phyloP scores from a whole-genome alignment of 768 basidiomycete genomes.

The Crassisporium funariophilum region DNA sequence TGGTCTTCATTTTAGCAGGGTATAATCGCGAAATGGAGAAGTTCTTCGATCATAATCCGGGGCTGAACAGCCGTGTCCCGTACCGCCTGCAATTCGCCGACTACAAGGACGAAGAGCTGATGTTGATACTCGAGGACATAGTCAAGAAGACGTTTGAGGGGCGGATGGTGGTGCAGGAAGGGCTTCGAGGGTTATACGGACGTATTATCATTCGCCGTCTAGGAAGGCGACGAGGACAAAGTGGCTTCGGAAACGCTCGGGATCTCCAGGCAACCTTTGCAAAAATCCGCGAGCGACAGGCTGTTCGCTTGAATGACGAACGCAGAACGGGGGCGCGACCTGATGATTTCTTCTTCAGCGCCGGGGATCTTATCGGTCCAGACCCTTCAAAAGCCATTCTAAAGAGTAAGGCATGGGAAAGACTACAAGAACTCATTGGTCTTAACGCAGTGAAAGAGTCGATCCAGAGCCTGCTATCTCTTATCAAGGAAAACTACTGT shows the following conservation, averaged over 20 bases:
- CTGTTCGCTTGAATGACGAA: slow-evolving; percentile 45
- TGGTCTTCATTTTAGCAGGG: slow-evolving; percentile 73
- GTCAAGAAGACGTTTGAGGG: slow-evolving; percentile 50
- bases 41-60: slow-evolving; percentile 79
- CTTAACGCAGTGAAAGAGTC: slow-evolving; percentile 59
- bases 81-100: slow-evolving; percentile 60
- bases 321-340: slow-evolving; percentile 39
- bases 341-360: slow-evolving; percentile 52
- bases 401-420: slow-evolving; percentile 50
- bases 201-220: slow-evolving; percentile 63
- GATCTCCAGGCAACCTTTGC: slow-evolving; percentile 55
- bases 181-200: slow-evolving; percentile 51
- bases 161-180: slow-evolving; percentile 57
- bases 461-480: slow-evolving; percentile 46
- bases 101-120: slow-evolving; percentile 59
- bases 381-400: slow-evolving; percentile 53
- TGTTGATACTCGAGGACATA: slow-evolving; percentile 52
- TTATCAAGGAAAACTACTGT: slow-evolving; percentile 55
- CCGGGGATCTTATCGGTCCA: slow-evolving; percentile 67
- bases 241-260: slow-evolving; percentile 71
- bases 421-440: slow-evolving; percentile 55
- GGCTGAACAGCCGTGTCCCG: slow-evolving; percentile 68
- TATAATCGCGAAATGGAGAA: slow-evolving; percentile 75
- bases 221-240: slow-evolving; percentile 57
- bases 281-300: slow-evolving; percentile 53